Conservation (phyloP, 257 asterid genomes). For the Nicotiana undulata region DNA sequence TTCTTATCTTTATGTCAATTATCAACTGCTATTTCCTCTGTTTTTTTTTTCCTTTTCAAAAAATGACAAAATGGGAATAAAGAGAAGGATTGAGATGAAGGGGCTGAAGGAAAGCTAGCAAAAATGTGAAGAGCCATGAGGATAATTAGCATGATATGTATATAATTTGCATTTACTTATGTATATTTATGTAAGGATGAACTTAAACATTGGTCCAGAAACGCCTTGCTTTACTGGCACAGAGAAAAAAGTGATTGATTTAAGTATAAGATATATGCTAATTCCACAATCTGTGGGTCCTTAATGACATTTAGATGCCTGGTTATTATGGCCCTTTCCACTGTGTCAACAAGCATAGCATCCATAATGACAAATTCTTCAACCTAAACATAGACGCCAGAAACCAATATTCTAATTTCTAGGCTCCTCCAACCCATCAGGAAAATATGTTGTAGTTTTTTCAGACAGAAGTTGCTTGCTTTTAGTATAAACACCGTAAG, state of each 20-base stretch:
- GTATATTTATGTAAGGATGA: no score
- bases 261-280: neutral
- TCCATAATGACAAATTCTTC: neutral
- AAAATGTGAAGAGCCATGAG: no score
- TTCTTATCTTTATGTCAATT: neutral
- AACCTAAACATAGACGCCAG: neutral
- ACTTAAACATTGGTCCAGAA: neutral
- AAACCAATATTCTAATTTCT: neutral
- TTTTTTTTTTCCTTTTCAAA: no score
- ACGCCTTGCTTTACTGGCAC: constrained; percentile 8
- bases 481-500: no score
- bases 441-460: no score
- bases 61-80: no score
- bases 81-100: no score
- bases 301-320: constrained; percentile 12
- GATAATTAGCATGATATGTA: no score
- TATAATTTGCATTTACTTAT: no score
- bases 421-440: neutral
- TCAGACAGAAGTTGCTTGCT: no score
- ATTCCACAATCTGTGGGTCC: constrained; percentile 19
- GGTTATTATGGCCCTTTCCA: constrained; percentile 19
- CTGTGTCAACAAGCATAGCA: constrained; percentile 16
- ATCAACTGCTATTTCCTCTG: no score
- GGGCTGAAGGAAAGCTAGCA: no score
- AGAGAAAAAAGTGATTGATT: constrained; percentile 20